Evolutionary conservation across 2,329 filamentous ascomycete genomes (phyloP), one percentile per base, ranked within the genome.

Genomic region (Grosmannia huntii): DNA sequence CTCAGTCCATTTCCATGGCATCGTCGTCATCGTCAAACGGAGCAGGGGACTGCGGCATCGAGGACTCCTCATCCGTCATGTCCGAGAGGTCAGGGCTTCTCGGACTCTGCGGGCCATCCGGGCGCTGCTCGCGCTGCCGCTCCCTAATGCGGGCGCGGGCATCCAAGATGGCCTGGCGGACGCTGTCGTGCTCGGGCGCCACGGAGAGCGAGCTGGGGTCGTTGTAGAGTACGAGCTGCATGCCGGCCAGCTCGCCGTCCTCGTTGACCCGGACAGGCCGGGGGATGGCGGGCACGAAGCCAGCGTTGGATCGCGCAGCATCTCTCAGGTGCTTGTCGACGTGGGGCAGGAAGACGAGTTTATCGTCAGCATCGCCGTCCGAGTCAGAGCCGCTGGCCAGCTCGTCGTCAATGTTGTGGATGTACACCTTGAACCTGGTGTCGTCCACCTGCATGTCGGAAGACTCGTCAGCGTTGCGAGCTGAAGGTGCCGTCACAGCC

Each of bases 381-480:
- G 79, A 76, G 55, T 75, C 72, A 58, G 83, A 77, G 49, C 81
- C 75, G 53, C 77, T 74, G 16, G 86, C 85, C 36, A 97, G 80
- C 72, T 97, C 92, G 65, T 87, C 87, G 68, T 95, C 90, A 11
- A 99, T 77, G 71, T 95, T 85, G 75, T 91, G 86, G 65, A 99
- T 90, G 76, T 94, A 96, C 60, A 96, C 83, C 67, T 87, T 89
- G 73, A 95, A 79, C 66, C 88, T 87, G 36, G 88, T 86, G 71
- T 96, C 86, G 72, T 97, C 91, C 61, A 97, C 69, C 59, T 87
- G 80, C 92, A 97, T 96, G 36, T 21, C 25, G 21, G 48, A 50
- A 59, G 71, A 67, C 64, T 90, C 86, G 62, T 81, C 74, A 12
- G 31, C 21, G 25, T 6, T 16, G 27, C 16, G 49, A 16, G 25